Evolutionary conservation across 176 grass and related monocot genomes (phyloP).

Genomic region (Secale cereale): DNA sequence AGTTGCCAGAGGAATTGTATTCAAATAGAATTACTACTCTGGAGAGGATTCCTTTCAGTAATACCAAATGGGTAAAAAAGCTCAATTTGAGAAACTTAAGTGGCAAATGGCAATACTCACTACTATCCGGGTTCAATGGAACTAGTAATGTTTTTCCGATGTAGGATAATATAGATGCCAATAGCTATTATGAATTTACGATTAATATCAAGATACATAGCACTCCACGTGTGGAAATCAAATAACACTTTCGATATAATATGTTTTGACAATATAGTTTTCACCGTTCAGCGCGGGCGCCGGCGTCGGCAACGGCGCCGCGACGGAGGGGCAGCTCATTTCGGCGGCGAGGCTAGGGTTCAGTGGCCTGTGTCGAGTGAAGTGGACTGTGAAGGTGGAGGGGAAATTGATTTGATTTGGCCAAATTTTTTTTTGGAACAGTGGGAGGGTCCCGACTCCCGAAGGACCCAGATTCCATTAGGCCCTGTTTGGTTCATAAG

Average conservation of each 20-base stretch:
- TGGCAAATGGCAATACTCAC: background rate
- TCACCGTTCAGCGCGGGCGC: too few relatives aligned
- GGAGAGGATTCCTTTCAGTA: background rate
- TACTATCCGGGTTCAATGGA: background rate
- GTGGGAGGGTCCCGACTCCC: too few relatives aligned
- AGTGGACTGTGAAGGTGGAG: too few relatives aligned
- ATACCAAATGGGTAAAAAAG: background rate
- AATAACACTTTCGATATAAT: background rate
- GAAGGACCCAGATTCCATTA: too few relatives aligned
- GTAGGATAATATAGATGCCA: background rate
- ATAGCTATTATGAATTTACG: background rate
- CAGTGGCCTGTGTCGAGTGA: too few relatives aligned
- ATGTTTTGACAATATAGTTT: background rate
- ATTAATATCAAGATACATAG: background rate
- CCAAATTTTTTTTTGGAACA: too few relatives aligned
- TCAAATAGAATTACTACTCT: background rate
- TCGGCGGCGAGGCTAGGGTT: too few relatives aligned
- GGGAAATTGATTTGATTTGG: too few relatives aligned
- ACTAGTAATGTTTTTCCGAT: background rate
- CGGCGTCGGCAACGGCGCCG: too few relatives aligned
- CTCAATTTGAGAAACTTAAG: background rate
- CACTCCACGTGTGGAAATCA: background rate
- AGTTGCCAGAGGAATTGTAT: background rate
- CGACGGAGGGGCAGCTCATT: too few relatives aligned
- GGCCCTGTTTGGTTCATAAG: too few relatives aligned